phyloP scores from a whole-genome alignment of 2,329 filamentous ascomycete species.

The Fusarium sarcochroum region DNA sequence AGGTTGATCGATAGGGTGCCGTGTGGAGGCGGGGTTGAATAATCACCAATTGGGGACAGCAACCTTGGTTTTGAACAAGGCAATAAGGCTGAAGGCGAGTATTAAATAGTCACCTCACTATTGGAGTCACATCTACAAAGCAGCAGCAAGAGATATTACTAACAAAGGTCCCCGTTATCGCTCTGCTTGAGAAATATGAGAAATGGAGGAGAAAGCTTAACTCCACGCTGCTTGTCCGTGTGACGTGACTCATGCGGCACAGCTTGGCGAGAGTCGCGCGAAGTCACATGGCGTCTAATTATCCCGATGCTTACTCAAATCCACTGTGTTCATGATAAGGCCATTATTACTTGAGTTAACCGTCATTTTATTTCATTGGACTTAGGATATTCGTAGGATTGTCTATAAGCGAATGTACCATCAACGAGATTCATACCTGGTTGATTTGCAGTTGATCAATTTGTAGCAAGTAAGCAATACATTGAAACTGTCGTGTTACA shows the following conservation, averaged over 20 bases:
- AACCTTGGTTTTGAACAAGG: neutral
- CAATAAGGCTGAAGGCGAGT: conserved; percentile 1
- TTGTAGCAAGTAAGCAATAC: neutral
- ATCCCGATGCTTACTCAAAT: conserved; percentile 22
- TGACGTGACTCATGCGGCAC: conserved; percentile 48
- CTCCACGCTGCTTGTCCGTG: conserved; percentile 16
- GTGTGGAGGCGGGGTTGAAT: conserved; percentile 26
- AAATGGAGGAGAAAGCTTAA: conserved; percentile 3
- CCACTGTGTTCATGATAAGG: conserved; percentile 10
- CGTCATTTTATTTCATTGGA: neutral
- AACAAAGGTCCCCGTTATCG: conserved; percentile 34
- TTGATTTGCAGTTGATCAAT: neutral
- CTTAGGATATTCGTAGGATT: neutral
- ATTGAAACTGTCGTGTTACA: neutral
- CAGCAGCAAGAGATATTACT: neutral
- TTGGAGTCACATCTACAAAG: conserved; percentile 13
- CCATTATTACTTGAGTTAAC: neutral
- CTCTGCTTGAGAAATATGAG: neutral
- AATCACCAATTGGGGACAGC: conserved; percentile 21
- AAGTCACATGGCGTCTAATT: conserved; percentile 49
- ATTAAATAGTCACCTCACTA: neutral
- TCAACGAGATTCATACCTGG: no score
- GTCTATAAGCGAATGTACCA: neutral
- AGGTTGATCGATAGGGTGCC: neutral
- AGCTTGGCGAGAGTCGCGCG: conserved; percentile 48